These are phyloP conservation scores for Saccharum hybrid DNA, from an alignment of 202 grass and related monocot genomes.

Conservation along the genomic window DNA sequence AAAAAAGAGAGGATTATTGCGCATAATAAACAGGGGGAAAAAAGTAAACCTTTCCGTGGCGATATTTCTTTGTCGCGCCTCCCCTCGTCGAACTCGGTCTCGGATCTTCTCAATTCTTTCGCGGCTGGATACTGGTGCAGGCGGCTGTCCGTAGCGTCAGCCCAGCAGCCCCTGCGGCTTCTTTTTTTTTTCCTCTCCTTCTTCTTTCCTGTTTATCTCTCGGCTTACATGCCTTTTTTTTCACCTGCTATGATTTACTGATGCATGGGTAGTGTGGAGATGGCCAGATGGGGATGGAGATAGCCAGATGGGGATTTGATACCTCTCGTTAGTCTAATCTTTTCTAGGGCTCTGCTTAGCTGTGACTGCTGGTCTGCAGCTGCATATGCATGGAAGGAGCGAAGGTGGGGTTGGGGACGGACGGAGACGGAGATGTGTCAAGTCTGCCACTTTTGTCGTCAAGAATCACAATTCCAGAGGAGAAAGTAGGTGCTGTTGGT, in stretches of 20 bases:
- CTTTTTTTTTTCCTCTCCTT: no score
- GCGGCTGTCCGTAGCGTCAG: constrained; percentile 33
- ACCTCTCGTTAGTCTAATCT: constrained; percentile 23
- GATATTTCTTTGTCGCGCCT: not conserved
- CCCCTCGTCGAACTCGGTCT: constrained; percentile 22
- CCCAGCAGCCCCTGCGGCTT: not conserved
- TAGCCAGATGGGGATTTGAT: constrained; percentile 3
- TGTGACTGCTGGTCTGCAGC: not conserved
- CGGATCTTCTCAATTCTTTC: constrained; percentile 34
- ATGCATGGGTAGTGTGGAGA: not conserved
- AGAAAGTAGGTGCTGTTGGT: not conserved
- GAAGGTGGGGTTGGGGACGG: constrained; percentile 9
- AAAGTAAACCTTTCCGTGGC: constrained; percentile 14
- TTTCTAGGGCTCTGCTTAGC: constrained; percentile 3
- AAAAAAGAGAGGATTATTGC: constrained; percentile 15
- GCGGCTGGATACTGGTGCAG: constrained; percentile 30
- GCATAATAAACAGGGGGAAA: not conserved
- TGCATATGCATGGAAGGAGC: constrained; percentile 32
- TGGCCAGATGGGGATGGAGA: constrained; percentile 1
- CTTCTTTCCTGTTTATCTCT: constrained; percentile 14
- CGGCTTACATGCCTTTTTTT: not conserved
- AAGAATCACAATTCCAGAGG: constrained; percentile 20
- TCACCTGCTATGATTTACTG: constrained; percentile 28
- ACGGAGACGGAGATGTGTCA: constrained; percentile 16
- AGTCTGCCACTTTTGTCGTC: not conserved